Evolutionary conservation across 306 rosid genomes (phyloP), one percentile per base, ranked within the genome.

Genomic region (Astragalus glycyphyllos): DNA sequence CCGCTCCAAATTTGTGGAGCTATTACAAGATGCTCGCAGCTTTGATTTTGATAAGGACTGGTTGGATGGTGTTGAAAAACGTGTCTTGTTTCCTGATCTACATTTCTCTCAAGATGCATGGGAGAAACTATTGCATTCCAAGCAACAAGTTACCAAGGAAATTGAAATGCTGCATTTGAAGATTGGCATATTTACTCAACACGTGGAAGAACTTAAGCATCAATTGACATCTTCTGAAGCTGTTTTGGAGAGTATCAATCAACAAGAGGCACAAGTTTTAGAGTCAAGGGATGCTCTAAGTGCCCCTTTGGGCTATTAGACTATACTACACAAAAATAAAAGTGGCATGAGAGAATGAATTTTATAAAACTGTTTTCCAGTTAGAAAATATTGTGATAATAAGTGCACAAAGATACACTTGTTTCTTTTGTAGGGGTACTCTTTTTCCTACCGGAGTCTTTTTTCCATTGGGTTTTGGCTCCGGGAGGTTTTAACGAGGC

Each of bases 1-100:
- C 45, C 75, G 7, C 35, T 8, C 46, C 41, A 46, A 70, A 26
- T 70, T 57, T 41, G 13, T 58, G 4, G 56, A 71, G 67, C 2
- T 71, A 16, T 58, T 58, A 46, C 48, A 71, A 58, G 68, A 71
- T 38, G 48, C 5, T 0, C 66, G 4, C 47, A 8, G 1, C 0
- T 60, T 5, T 15, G 14, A 0, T 60, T 60, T 60, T 38, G 48
- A 37, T 60, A 38, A 60, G 66, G 32, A 37, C 0, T 60, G 66
- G 48, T 37, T 60, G 32, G 29, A 37, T 37, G 66, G 14, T 15
- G 48, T 60, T 2, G 66, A 60, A 10, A 60, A 5, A 13, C 32
- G 48, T 0, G 14, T 3, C 11, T 9, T 60, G 31, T 37, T 4
- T 15, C 48, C 48, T 37, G 32, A 6, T 4, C 4, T 37, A 14